Conservation (phyloP, 805 yeast species). For the Candida taoyuanica region DNA sequence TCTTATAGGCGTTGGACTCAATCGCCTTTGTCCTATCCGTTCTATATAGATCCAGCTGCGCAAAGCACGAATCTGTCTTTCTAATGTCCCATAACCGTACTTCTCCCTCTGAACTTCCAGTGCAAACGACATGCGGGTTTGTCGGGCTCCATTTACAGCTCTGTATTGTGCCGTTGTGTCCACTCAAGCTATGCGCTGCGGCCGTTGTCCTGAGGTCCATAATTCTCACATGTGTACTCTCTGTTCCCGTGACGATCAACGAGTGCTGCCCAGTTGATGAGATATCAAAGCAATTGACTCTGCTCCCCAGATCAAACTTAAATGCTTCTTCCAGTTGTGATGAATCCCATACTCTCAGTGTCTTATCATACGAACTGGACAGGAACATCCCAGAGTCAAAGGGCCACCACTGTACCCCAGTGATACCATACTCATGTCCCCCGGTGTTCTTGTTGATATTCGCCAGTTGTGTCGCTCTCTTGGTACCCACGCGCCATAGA, state of each 20-base stretch:
- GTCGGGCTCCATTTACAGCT: slow-evolving; percentile 74
- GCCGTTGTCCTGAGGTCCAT: slow-evolving; percentile 72
- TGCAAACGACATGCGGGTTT: slow-evolving; percentile 54
- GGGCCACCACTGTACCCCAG: slow-evolving; percentile 84
- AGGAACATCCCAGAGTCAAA: slow-evolving; percentile 81
- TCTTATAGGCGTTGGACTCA: slow-evolving; percentile 17
- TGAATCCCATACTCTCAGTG: slow-evolving; percentile 80
- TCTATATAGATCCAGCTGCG: slow-evolving; percentile 54
- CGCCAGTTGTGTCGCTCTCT: slow-evolving; percentile 10
- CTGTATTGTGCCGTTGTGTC: slow-evolving; percentile 48
- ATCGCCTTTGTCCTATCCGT: slow-evolving; percentile 30
- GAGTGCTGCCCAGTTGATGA: slow-evolving; percentile 43
- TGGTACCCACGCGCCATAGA: slow-evolving; percentile 51
- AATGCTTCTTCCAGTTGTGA: slow-evolving; percentile 60
- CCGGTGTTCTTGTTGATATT: slow-evolving; percentile 25
- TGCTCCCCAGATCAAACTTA: slow-evolving; percentile 53
- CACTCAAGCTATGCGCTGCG: slow-evolving; percentile 64
- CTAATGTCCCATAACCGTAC: slow-evolving; percentile 85
- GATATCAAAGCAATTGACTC: slow-evolving; percentile 66
- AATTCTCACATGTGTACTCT: slow-evolving; percentile 63
- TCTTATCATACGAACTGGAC: slow-evolving; percentile 74
- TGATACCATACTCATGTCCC: slow-evolving; percentile 69
- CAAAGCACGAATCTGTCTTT: slow-evolving; percentile 56
- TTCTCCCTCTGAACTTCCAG: slow-evolving; percentile 81
- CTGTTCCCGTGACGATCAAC: slow-evolving; percentile 65